Base-by-base conservation (phyloP, 1,284 basidiomycete genomes). In the Leccinum pachyderme region DNA sequence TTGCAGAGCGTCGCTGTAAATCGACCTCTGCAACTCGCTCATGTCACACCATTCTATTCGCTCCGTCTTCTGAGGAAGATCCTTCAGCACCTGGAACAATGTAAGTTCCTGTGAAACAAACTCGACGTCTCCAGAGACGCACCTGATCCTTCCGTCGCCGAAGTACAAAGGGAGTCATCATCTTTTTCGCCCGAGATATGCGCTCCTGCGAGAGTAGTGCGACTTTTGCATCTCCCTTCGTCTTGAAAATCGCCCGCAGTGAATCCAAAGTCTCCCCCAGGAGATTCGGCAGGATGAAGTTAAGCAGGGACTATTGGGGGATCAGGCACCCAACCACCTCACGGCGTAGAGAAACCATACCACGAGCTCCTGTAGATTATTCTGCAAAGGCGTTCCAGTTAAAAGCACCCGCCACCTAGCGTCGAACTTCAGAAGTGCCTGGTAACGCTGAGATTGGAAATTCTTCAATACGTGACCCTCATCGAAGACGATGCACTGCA, bases 101-200 rank as follows among this genome's bases (percentile, higher is more conserved):
- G 25, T 70, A 25, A 66, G 47, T 24, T 18, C 31, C 48, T 33
- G 4, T 22, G 43, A 32, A 35, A 52, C 29, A 15, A 31, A 9
- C 12, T 41, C 48, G 11, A 33, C 27, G 11, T 25, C 31, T 51
- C 39, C 4, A 5, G 24, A 22, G 32, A 61, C 74, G 51, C 60
- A 86, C 90, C 75, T 94, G 91, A 60, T 95, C 92, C 74, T 99
- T 99, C 61, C 95, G 84, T 48, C 97, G 83, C 24, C 97, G 89
- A 22, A 99, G 81, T 28, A 99, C 95, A 70, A 99, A 99, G 0
- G 97, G 97, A 15, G 93, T 95, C 88, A 99, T 95, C 95, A 99
- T 98, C 71, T 91, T 94, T 75, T 98, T 97, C 5, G 97, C 97
- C 54, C 96, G 78, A 49, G 93, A 91, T 27, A 98, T 91, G 47